These are phyloP conservation scores for Vaccinium macrocarpon DNA, from an alignment of 148 eudicot genomes.

Conservation along the genomic window DNA sequence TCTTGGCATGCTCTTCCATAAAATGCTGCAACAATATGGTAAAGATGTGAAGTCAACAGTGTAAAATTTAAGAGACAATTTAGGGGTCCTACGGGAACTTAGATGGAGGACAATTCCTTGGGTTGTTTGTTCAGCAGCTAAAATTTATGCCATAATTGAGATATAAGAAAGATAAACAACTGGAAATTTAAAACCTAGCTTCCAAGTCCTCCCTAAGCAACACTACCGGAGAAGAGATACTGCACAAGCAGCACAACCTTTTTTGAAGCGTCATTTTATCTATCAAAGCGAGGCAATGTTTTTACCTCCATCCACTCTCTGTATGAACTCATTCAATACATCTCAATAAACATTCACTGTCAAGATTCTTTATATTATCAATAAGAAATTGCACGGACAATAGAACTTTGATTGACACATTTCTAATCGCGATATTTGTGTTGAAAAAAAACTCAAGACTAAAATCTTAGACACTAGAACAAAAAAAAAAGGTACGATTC, in stretches of 20 bases:
- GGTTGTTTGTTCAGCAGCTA: not conserved
- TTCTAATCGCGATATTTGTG: not conserved
- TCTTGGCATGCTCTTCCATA: slow-evolving; percentile 97
- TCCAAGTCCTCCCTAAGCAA: not conserved
- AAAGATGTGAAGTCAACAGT: not conserved
- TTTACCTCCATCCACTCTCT: not conserved
- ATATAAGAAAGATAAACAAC: not conserved
- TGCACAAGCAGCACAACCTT: not conserved
- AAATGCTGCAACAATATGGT: slow-evolving; percentile 63
- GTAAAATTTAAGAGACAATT: not conserved
- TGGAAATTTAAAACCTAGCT: not conserved
- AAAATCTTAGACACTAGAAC: not conserved
- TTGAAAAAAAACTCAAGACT: not conserved
- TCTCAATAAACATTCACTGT: not conserved
- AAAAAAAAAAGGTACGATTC: not conserved
- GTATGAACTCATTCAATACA: not conserved
- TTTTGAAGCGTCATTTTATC: not conserved
- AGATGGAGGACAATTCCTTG: not conserved
- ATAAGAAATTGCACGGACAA: not conserved
- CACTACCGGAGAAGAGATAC: not conserved
- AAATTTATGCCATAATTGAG: not conserved
- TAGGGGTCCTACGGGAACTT: not conserved
- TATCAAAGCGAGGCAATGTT: not conserved
- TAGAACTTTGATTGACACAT: not conserved
- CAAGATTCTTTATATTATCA: not conserved